These are phyloP conservation scores for Aphanocladium album DNA, from an alignment of 2,329 filamentous ascomycete genomes.

Conservation along the genomic window DNA sequence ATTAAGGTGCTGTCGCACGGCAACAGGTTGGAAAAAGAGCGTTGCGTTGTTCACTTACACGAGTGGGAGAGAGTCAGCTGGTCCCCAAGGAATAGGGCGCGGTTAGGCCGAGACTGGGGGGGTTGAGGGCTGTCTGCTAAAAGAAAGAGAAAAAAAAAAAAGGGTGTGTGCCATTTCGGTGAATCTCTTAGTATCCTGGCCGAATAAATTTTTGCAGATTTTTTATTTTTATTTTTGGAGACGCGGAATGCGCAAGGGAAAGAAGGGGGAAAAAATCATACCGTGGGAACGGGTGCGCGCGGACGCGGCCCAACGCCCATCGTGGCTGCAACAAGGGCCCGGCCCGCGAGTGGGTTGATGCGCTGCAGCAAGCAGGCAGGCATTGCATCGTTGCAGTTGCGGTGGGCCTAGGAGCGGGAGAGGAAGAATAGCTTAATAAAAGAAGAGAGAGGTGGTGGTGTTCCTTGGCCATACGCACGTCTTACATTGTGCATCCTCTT, in stretches of 20 bases:
- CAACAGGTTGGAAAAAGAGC: not conserved
- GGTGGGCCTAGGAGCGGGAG: not conserved
- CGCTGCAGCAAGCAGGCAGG: not conserved
- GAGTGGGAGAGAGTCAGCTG: not conserved
- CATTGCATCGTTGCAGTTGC: slow-evolving; percentile 5
- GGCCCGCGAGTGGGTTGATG: slow-evolving; percentile 3
- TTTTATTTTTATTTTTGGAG: not conserved
- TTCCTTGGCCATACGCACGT: not conserved
- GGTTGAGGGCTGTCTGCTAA: no score
- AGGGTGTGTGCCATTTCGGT: no score
- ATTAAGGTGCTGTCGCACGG: slow-evolving; percentile 5
- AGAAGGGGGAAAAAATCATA: not conserved
- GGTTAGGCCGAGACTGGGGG: no score
- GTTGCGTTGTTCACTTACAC: not conserved
- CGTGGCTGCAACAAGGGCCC: not conserved
- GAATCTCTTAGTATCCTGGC: no score
- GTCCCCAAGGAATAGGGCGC: no score
- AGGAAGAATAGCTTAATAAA: no score
- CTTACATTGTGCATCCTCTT: not conserved
- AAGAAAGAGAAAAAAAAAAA: not conserved
- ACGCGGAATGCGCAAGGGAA: not conserved
- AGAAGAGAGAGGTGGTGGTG: not conserved
- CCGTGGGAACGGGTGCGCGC: not conserved
- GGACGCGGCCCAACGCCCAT: slow-evolving; percentile 8
- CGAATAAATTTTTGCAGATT: not conserved